Evolutionary conservation across 495 filamentous ascomycete genomes (phyloP).

Genomic region (Aspergillus indologenus): DNA sequence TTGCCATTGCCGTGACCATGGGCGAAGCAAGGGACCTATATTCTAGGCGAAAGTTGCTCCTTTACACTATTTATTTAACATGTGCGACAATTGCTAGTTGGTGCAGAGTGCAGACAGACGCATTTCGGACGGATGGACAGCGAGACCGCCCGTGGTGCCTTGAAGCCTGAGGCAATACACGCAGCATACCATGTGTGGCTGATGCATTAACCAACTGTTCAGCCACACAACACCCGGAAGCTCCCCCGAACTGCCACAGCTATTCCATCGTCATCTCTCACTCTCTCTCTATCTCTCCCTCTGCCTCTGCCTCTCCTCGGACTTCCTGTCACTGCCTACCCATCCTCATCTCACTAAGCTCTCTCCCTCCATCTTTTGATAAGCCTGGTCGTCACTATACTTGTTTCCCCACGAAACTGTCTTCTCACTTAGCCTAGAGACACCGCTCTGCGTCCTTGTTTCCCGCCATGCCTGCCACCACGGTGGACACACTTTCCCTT

Average conservation of each 20-base stretch:
- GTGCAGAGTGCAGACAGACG: not conserved
- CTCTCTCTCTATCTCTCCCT: not conserved
- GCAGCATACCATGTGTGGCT: not conserved
- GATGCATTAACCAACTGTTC: slow-evolving; percentile 10
- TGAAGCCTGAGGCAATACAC: not conserved
- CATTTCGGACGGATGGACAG: not conserved
- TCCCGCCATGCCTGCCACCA: slow-evolving; percentile 82
- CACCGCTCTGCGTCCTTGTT: slow-evolving; percentile 11
- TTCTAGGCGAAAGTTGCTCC: not conserved
- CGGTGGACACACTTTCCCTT: slow-evolving; percentile 88
- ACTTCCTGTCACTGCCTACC: not conserved
- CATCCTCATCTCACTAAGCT: slow-evolving; percentile 5
- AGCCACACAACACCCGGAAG: not conserved
- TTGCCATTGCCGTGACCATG: not conserved
- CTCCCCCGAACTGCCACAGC: not conserved
- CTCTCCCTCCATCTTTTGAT: no score
- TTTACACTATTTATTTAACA: not conserved
- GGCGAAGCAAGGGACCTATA: not conserved
- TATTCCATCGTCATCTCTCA: slow-evolving; percentile 15
- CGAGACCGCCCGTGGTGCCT: not conserved
- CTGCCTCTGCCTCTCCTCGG: not conserved
- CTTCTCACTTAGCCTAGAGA: slow-evolving; percentile 6
- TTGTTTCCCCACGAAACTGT: no score
- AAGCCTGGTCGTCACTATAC: no score
- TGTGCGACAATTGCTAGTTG: not conserved